A percentile compares a stretch with the other conserved stretches of the same genome.
phyloP scores from a whole-genome alignment of 805 yeast species.

The Starmera dryadoides region DNA sequence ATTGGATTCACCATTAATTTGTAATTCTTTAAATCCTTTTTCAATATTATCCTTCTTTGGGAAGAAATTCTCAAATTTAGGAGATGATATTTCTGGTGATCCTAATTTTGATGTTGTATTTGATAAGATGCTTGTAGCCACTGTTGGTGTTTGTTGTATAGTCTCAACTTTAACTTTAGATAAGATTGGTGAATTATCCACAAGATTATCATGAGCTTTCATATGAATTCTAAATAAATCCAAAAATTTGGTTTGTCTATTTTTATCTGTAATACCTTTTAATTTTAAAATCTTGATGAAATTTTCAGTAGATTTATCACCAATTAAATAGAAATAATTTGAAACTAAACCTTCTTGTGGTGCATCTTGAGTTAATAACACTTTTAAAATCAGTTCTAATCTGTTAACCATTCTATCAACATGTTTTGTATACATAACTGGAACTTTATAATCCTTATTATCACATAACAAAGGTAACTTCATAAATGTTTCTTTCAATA shows the following conservation, averaged over 20 bases:
- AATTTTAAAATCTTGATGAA: constrained; percentile 58
- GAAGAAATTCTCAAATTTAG: constrained; percentile 19
- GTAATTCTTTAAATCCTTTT: constrained; percentile 27
- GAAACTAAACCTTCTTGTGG: constrained; percentile 61
- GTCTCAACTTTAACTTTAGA: constrained; percentile 12
- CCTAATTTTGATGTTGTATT: constrained; percentile 4
- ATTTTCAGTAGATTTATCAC: constrained; percentile 56
- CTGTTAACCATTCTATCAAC: constrained; percentile 34
- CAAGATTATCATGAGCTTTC: constrained; percentile 17
- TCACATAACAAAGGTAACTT: constrained; percentile 12
- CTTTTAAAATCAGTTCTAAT: constrained; percentile 60
- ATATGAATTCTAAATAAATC: constrained; percentile 20
- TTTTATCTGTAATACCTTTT: constrained; percentile 40
- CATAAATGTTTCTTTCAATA: constrained; percentile 47
- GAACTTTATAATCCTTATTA: constrained; percentile 9
- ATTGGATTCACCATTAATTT: constrained; percentile 49
- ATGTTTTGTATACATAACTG: constrained; percentile 30
- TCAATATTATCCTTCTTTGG: constrained; percentile 24
- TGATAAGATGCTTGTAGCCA: constrained; percentile 5
- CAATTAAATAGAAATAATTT: constrained; percentile 57
- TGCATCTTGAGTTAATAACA: constrained; percentile 53
- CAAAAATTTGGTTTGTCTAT: constrained; percentile 14
- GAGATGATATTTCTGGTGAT: constrained; percentile 16
- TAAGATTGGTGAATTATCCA: constrained; percentile 21
- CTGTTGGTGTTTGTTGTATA: constrained; percentile 1